phyloP scores from a whole-genome alignment of 345 rosid genomes.

The Viola odorata region DNA sequence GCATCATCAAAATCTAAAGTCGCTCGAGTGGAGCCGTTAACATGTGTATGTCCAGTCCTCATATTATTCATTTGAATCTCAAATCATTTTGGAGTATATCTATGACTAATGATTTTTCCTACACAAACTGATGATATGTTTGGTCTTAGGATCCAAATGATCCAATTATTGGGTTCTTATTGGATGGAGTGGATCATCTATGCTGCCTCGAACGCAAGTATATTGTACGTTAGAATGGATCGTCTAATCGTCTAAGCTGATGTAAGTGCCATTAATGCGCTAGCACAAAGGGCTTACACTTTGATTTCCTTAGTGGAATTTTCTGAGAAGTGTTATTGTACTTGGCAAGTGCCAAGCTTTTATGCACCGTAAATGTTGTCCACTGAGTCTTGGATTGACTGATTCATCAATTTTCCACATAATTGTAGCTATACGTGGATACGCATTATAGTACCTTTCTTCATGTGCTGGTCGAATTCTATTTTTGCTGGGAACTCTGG shows the following conservation, averaged over 20 bases:
- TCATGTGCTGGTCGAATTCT: slow-evolving; percentile 96
- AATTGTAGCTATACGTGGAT: slow-evolving; percentile 93
- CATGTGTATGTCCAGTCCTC: no score
- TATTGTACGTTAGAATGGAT: slow-evolving; percentile 82
- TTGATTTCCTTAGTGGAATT: no score
- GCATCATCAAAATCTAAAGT: slow-evolving; percentile 76
- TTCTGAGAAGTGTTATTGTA: no score
- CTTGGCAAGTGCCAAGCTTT: no score
- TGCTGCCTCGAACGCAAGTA: slow-evolving; percentile 97
- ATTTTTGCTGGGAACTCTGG: slow-evolving; percentile 82
- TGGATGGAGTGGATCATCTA: slow-evolving; percentile 92
- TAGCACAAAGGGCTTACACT: no score
- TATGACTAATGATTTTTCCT: background rate
- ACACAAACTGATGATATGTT: slow-evolving; percentile 16
- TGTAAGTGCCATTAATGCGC: no score
- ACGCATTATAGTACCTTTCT: slow-evolving; percentile 96
- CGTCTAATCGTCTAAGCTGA: no score
- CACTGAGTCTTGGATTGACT: slow-evolving; percentile 10
- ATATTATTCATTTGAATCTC: no score
- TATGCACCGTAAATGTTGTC: no score
- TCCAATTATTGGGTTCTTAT: slow-evolving; percentile 91
- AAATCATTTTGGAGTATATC: no score
- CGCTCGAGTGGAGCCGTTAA: slow-evolving; percentile 69
- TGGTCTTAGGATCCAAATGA: slow-evolving; percentile 85
- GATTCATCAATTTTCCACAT: slow-evolving; percentile 2